These are phyloP conservation scores for Xylaria sp. DNA, from an alignment of 2,329 filamentous ascomycete species.

Conservation along the genomic window DNA sequence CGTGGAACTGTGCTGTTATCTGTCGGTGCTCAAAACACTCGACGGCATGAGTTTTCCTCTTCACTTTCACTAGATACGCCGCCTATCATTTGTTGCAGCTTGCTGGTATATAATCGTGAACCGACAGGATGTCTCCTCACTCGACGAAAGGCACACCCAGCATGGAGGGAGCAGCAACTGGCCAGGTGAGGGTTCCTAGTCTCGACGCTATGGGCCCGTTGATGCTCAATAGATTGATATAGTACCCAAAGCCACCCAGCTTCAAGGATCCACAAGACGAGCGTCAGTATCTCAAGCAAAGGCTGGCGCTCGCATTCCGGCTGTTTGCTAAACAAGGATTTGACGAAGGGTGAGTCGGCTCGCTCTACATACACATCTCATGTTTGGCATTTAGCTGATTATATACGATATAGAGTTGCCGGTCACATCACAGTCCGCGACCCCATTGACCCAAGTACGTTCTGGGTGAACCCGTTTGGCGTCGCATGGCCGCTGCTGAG, in stretches of 20 bases:
- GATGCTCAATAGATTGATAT: background rate
- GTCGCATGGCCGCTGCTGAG: conserved; percentile 67
- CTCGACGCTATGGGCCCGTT: background rate
- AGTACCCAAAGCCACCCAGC: conserved; percentile 30
- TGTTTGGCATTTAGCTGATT: conserved; percentile 1
- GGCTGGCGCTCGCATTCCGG: conserved; percentile 60
- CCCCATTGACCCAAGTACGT: conserved; percentile 62
- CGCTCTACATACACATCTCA: background rate
- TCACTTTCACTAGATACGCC: background rate
- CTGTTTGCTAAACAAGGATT: conserved; percentile 63
- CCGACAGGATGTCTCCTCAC: conserved; percentile 29
- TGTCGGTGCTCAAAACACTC: background rate
- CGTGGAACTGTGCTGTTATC: background rate
- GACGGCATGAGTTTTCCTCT: background rate
- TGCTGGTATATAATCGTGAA: background rate
- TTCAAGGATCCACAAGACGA: conserved; percentile 45
- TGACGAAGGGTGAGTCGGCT: conserved; percentile 53
- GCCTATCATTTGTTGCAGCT: background rate
- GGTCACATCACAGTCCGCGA: conserved; percentile 67
- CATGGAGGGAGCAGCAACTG: conserved; percentile 17
- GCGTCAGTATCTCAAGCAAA: conserved; percentile 59
- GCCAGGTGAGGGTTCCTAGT: conserved; percentile 16
- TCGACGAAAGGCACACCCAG: conserved; percentile 17
- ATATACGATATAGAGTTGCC: conserved; percentile 49
- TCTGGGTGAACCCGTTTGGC: conserved; percentile 73